Base-by-base conservation (phyloP, 164 flowering plant genomes). In the Santalum album region DNA sequence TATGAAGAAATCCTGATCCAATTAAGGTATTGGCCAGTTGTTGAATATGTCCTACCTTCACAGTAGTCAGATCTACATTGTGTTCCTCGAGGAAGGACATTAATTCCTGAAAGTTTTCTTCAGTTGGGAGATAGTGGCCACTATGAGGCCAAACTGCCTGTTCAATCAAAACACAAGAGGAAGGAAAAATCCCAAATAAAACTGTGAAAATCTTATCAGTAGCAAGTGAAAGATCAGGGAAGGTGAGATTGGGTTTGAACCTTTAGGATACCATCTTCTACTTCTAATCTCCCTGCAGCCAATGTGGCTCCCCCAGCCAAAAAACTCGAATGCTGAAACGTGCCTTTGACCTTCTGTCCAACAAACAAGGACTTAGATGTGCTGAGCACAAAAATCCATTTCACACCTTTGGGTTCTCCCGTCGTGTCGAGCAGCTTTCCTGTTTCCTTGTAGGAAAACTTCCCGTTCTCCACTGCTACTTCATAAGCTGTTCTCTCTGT, bases 61-160 rank as follows among this genome's bases (percentile, higher is more conserved):
- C 90, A 66, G 66, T 54, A 1, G 78, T 61, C 50, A 88, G 81
- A 71, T 86, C 95, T 7, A 91, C 84, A 27, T 72, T 49, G 47
- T 81, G 69, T 34, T 80, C 86, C 72, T 15, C 22, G 14, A 91
- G 90, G 64, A 83, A 89, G 16, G 67, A 54, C 74, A 84, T 63
- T 47, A 91, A 81, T 62, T 76, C 94, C 63, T 72, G 71, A 38
- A 91, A 91, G 71, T 91, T 91, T 62, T 89, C 94, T 67, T 81
- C 86, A 15, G 96, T 91, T 21, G 98, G 98, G 49, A 77, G 88
- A 61, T 91, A 90, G 65, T 90, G 98, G 25, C 98, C 98, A 57
- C 98, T 90, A 71, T 90, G 89, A 54, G 98, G 98, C 96, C 98
- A 91, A 50, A 91, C 83, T 5, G 94, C 87, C 98, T 91, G 60